These are phyloP conservation scores for Ustilago esculenta DNA, from an alignment of 1,284 basidiomycete genomes.

Conservation along the genomic window DNA sequence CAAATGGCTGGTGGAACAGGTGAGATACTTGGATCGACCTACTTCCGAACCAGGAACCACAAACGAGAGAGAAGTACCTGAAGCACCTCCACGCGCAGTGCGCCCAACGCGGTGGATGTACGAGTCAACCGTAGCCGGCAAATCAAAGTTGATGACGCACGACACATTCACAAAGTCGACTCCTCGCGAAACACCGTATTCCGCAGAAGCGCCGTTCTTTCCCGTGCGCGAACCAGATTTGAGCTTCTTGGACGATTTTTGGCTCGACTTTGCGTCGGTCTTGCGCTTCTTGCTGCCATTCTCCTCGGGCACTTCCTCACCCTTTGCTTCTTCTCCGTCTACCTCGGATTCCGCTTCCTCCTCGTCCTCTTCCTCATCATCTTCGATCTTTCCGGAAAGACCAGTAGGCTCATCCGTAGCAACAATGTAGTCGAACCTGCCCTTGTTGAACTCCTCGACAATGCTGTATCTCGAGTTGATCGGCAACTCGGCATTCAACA, in stretches of 20 bases:
- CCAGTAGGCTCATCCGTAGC: slow-evolving; percentile 84
- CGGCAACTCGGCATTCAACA: slow-evolving; percentile 94
- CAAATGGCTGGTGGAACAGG: slow-evolving; percentile 73
- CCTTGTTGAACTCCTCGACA: slow-evolving; percentile 98
- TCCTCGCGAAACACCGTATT: slow-evolving; percentile 94
- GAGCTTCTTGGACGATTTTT: no score
- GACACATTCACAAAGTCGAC: slow-evolving; percentile 97
- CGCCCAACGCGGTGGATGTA: slow-evolving; percentile 97
- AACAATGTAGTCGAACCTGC: slow-evolving; percentile 98
- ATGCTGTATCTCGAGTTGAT: slow-evolving; percentile 95
- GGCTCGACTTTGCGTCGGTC: background rate
- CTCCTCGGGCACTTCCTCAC: slow-evolving; percentile 4
- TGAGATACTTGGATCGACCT: slow-evolving; percentile 72
- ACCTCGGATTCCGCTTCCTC: slow-evolving; percentile 29
- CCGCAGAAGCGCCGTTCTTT: slow-evolving; percentile 61
- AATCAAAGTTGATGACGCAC: slow-evolving; percentile 98
- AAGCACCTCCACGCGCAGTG: slow-evolving; percentile 92
- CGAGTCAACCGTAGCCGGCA: slow-evolving; percentile 84
- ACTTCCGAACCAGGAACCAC: slow-evolving; percentile 80
- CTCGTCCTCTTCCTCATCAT: slow-evolving; percentile 42
- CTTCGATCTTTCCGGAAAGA: slow-evolving; percentile 66
- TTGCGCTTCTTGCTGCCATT: slow-evolving; percentile 34
- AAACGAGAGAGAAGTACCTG: slow-evolving; percentile 91
- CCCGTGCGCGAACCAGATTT: no score
- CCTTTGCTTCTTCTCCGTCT: slow-evolving; percentile 7